phyloP scores from a whole-genome alignment of 371 early-diverging fungal genomes.

The Phascolomyces articulosus region DNA sequence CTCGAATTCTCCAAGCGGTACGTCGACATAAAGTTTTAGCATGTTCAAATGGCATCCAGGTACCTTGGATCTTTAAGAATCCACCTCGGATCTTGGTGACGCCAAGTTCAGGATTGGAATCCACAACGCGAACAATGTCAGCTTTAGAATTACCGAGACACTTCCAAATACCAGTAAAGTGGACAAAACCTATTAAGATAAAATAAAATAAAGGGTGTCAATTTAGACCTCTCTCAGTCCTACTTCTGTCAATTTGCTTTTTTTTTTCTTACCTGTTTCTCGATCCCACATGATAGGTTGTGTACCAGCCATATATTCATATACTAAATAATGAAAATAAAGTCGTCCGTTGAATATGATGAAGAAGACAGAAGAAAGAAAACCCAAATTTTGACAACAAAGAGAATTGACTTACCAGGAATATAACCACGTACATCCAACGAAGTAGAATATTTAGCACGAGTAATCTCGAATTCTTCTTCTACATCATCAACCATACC shows the following conservation, averaged over 20 bases:
- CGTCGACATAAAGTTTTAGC: conserved; percentile 59
- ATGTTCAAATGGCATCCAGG: conserved; percentile 70
- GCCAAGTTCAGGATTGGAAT: conserved; percentile 64
- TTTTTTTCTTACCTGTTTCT: conserved; percentile 49
- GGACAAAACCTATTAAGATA: conserved; percentile 51
- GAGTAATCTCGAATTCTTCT: conserved; percentile 10
- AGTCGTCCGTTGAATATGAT: too few species aligned
- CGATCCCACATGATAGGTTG: conserved; percentile 78
- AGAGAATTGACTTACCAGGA: conserved; percentile 50
- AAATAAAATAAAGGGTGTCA: not conserved
- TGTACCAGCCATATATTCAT: conserved; percentile 63
- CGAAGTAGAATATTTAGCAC: conserved; percentile 62
- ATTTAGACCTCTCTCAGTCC: not conserved
- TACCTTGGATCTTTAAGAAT: conserved; percentile 73
- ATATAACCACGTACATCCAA: conserved; percentile 70
- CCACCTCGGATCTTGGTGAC: conserved; percentile 73
- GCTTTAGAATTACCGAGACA: conserved; percentile 70
- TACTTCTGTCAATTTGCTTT: not conserved
- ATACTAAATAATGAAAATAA: conserved; percentile 38
- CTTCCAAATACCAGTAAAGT: conserved; percentile 81
- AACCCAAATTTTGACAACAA: too few species aligned
- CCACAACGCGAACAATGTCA: conserved; percentile 71
- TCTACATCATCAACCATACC: not conserved
- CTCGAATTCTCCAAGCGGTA: conserved; percentile 61
- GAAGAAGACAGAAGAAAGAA: not conserved